These are phyloP conservation scores for Boletus sp. DNA, from an alignment of 768 basidiomycete species.

Conservation along the genomic window DNA sequence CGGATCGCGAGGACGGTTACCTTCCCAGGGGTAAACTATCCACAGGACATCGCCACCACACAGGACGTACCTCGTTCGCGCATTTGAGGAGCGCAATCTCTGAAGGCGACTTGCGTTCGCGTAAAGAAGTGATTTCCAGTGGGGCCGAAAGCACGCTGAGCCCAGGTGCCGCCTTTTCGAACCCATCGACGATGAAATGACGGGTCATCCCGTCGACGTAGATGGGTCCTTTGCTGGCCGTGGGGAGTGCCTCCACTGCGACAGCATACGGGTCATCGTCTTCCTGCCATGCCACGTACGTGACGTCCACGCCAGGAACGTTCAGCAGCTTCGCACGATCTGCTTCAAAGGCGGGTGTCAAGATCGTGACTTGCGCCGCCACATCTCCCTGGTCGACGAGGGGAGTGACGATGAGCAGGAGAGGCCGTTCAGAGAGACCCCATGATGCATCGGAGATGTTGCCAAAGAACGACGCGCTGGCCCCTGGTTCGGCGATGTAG, in stretches of 20 bases:
- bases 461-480: slow-evolving; percentile 68
- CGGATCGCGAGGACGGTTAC: slow-evolving; percentile 77
- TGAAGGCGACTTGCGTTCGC: slow-evolving; percentile 71
- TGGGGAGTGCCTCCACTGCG: slow-evolving; percentile 35
- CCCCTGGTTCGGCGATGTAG: slow-evolving; percentile 79
- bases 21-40: slow-evolving; percentile 37
- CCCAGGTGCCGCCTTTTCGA: slow-evolving; percentile 44
- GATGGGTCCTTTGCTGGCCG: slow-evolving; percentile 36
- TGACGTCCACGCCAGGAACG: slow-evolving; percentile 46
- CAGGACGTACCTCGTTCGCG: slow-evolving; percentile 64
- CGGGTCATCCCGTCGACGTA: slow-evolving; percentile 62
- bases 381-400: slow-evolving; percentile 24
- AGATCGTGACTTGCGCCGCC: slow-evolving; percentile 49
- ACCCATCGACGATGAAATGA: slow-evolving; percentile 63
- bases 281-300: slow-evolving; percentile 63
- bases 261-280: slow-evolving; percentile 62
- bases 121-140: slow-evolving; percentile 51
- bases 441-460: slow-evolving; percentile 65
- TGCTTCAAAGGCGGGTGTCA: slow-evolving; percentile 79
- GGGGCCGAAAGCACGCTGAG: slow-evolving; percentile 50
- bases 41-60: background rate
- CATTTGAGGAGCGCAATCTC: slow-evolving; percentile 75
- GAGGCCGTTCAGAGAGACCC: slow-evolving; percentile 75
- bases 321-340: slow-evolving; percentile 62
- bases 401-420: slow-evolving; percentile 65